Evolutionary conservation across 768 basidiomycete genomes (phyloP), one percentile per base, ranked within the genome.

Genomic region (Lentinula guzmanii): DNA sequence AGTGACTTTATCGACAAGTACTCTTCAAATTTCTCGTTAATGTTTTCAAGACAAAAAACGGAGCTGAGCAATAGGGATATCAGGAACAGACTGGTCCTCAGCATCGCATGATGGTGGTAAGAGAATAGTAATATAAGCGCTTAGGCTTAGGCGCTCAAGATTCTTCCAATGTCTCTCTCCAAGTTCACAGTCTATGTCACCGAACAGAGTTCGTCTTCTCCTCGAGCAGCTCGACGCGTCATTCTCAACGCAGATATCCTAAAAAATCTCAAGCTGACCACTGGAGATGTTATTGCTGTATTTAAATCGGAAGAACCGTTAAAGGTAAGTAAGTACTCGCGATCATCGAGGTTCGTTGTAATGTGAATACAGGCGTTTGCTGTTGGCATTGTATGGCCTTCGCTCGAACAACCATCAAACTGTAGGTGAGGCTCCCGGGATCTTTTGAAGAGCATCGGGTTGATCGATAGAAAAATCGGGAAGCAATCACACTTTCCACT

Each of bases 321-420:
- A n/a, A 61, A 61, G 46, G 60, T 62, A 43, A 37, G 56, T 11
- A 24, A 48, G 9, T 48, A 21, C 7, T 18, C 8, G 15, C 5
- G n/a, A 8, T 43, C 4, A 48, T 48, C 21, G 21, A 24, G 21
- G 18, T n/a, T 41, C 46, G n/a, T 37, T 59, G 10, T 34, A 35
- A 51, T 6, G 13, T 34, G 16, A 35, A 48, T 61, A 62, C 68
- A 89, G 87, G 72, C 77, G 48, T 86, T 86, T 70, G 82, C 86
- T 11, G 76, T 91, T 58, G 91, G 91, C 5, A 74, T 86, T 51
- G 80, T 82, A 66, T 93, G 91, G 91, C 90, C 90, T n/a, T 88
- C 86, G 42, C 67, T 79, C 50, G 87, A 89, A 7, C 58, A 86
- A 59, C 69, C 83, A 31, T 78, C 77, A 56, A 81, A 85, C 63